phyloP scores from a whole-genome alignment of 2,329 filamentous ascomycete genomes.

The Myriosclerotinia scirpicola region DNA sequence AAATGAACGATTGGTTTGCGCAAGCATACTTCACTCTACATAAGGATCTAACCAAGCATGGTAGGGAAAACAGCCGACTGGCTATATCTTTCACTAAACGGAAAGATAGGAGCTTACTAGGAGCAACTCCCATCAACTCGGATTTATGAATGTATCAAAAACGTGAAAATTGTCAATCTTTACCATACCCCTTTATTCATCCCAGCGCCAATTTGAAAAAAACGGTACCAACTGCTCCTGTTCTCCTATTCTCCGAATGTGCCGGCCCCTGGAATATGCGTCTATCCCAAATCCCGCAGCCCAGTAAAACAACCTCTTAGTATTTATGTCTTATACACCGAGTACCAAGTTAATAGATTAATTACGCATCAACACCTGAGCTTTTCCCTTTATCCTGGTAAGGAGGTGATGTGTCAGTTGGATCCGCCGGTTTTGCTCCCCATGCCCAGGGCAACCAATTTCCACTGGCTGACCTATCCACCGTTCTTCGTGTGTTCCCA shows the following conservation, averaged over 20 bases:
- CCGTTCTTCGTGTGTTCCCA: slow-evolving; percentile 37
- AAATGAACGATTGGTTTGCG: too few species aligned
- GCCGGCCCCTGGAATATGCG: neutral
- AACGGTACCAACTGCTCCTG: slow-evolving; percentile 2
- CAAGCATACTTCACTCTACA: too few species aligned
- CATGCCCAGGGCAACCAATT: slow-evolving; percentile 54
- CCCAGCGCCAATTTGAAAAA: slow-evolving; percentile 1
- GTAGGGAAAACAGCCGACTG: too few species aligned
- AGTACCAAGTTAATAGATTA: neutral
- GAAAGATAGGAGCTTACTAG: neutral
- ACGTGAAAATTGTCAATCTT: neutral
- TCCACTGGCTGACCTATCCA: slow-evolving; percentile 41
- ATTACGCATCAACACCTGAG: slow-evolving; percentile 29
- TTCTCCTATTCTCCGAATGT: neutral
- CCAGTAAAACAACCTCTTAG: slow-evolving; percentile 1
- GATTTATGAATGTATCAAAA: neutral
- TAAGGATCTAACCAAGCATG: too few species aligned
- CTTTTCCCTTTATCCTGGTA: slow-evolving; percentile 28
- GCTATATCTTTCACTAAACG: too few species aligned
- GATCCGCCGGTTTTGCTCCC: slow-evolving; percentile 33
- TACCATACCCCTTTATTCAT: slow-evolving; percentile 2
- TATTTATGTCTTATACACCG: neutral
- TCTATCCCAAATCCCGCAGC: slow-evolving; percentile 5
- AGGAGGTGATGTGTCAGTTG: slow-evolving; percentile 27
- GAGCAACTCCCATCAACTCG: neutral